These are phyloP conservation scores for Xylaria flabelliformis DNA, from an alignment of 495 filamentous ascomycete species.

Conservation along the genomic window DNA sequence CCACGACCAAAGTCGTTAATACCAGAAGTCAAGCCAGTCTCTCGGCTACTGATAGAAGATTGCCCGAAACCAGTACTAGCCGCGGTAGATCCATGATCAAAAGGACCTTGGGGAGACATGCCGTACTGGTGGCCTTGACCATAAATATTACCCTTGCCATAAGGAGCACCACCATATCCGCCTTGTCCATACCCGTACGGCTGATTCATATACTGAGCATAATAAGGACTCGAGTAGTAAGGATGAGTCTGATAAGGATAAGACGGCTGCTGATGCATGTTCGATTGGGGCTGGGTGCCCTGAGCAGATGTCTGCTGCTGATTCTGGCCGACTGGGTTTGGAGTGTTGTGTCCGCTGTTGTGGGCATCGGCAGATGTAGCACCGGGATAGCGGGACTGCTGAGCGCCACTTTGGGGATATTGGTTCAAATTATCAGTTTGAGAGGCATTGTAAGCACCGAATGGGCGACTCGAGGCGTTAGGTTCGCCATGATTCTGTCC, in stretches of 20 bases:
- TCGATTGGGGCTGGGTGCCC: constrained; percentile 58
- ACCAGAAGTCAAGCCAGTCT: constrained; percentile 61
- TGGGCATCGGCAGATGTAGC: constrained; percentile 72
- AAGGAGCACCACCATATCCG: constrained; percentile 71
- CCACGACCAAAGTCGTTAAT: constrained; percentile 77
- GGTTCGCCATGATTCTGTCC: constrained; percentile 74
- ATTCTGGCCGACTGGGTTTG: constrained; percentile 76
- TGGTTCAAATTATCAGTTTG: constrained; percentile 77
- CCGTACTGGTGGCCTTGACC: constrained; percentile 81
- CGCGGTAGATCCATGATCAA: constrained; percentile 80
- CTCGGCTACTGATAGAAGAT: constrained; percentile 69
- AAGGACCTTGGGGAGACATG: constrained; percentile 71
- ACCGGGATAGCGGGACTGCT: constrained; percentile 69
- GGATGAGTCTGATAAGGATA: constrained; percentile 86
- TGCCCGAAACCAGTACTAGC: constrained; percentile 75
- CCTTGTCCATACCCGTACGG: constrained; percentile 69
- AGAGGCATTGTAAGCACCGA: constrained; percentile 77
- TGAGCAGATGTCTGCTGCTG: constrained; percentile 59
- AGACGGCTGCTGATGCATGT: constrained; percentile 63
- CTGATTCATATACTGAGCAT: constrained; percentile 75
- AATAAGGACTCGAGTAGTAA: constrained; percentile 57
- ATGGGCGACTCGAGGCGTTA: constrained; percentile 68
- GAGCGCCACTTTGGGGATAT: constrained; percentile 71
- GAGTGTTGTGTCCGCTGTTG: constrained; percentile 86
- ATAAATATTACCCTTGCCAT: constrained; percentile 83